These are phyloP conservation scores for Lactarius vividus DNA, from an alignment of 768 basidiomycete genomes.

Conservation along the genomic window DNA sequence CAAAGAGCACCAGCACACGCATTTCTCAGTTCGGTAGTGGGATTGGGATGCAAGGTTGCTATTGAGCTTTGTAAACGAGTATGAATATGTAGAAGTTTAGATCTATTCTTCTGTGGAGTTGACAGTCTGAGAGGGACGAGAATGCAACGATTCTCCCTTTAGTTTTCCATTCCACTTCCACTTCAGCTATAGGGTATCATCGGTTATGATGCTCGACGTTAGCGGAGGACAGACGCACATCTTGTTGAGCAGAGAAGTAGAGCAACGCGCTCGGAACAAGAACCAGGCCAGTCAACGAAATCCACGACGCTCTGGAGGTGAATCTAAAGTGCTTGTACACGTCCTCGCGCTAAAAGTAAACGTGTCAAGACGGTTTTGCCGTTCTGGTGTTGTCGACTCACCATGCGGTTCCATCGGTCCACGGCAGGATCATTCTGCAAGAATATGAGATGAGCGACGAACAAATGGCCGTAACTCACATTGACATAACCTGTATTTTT, in stretches of 20 bases:
- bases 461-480: slow-evolving; percentile 36
- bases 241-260: slow-evolving; percentile 42
- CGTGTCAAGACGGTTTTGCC: slow-evolving; percentile 13
- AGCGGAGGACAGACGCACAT: slow-evolving; percentile 35
- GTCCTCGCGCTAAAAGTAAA: slow-evolving; percentile 61
- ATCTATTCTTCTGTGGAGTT: slow-evolving; percentile 23
- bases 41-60: slow-evolving; percentile 82
- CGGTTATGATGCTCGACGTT: not conserved
- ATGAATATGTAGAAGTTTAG: slow-evolving; percentile 33
- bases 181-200: slow-evolving; percentile 40
- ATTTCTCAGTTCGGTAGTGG: slow-evolving; percentile 80
- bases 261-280: slow-evolving; percentile 58
- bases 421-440: slow-evolving; percentile 48
- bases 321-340: slow-evolving; percentile 83
- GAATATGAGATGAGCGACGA: slow-evolving; percentile 22
- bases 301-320: slow-evolving; percentile 64
- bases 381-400: slow-evolving; percentile 30
- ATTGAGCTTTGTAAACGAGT: slow-evolving; percentile 87
- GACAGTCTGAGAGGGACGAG: slow-evolving; percentile 23
- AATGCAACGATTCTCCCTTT: slow-evolving; percentile 43
- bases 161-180: slow-evolving; percentile 55
- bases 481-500: slow-evolving; percentile 51
- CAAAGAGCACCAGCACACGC: slow-evolving; percentile 92
- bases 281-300: slow-evolving; percentile 58
- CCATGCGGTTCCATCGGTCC: slow-evolving; percentile 61